Percentiles rank a stretch among this genome's conserved stretches.
Evolutionary conservation across 2,329 filamentous ascomycete genomes (phyloP).

Genomic region (Metarhizium brunneum): DNA sequence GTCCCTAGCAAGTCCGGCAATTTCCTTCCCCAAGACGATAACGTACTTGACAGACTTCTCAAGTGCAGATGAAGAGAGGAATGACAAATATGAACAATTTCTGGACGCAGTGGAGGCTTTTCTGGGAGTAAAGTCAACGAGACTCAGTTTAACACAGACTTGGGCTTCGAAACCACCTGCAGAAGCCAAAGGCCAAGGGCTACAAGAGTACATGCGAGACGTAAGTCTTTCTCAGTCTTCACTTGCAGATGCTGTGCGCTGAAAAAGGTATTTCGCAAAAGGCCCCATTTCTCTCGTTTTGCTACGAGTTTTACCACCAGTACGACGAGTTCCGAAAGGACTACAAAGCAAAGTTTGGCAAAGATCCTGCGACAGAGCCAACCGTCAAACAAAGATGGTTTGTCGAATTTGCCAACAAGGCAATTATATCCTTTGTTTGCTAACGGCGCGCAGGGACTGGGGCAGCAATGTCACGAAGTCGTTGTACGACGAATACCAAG

Average conservation of each 20-base stretch:
- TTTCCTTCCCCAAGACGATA: slow-evolving; percentile 10
- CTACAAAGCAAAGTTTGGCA: slow-evolving; percentile 15
- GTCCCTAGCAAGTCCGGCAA: neutral
- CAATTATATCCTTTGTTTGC: neutral
- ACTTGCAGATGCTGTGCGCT: neutral
- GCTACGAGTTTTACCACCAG: slow-evolving; percentile 22
- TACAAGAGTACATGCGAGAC: slow-evolving; percentile 20
- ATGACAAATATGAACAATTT: slow-evolving; percentile 12
- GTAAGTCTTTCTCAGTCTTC: slow-evolving; percentile 10
- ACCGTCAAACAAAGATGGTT: slow-evolving; percentile 21
- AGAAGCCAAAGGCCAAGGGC: slow-evolving; percentile 10
- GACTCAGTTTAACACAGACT: slow-evolving; percentile 8
- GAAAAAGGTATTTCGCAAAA: slow-evolving; percentile 2
- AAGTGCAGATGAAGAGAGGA: slow-evolving; percentile 1
- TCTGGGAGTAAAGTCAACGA: slow-evolving; percentile 10
- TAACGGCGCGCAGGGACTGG: slow-evolving; percentile 10
- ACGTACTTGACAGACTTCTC: slow-evolving; percentile 18
- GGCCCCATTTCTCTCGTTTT: slow-evolving; percentile 21
- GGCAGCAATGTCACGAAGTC: slow-evolving; percentile 15
- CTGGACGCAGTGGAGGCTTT: slow-evolving; percentile 15
- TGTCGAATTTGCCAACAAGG: neutral
- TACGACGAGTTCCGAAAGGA: slow-evolving; percentile 18
- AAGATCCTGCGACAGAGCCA: slow-evolving; percentile 19
- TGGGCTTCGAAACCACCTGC: slow-evolving; percentile 15
- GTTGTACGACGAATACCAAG: slow-evolving; percentile 12